Conservation (phyloP, 2,329 filamentous ascomycete genomes). For the Didymella exigua region DNA sequence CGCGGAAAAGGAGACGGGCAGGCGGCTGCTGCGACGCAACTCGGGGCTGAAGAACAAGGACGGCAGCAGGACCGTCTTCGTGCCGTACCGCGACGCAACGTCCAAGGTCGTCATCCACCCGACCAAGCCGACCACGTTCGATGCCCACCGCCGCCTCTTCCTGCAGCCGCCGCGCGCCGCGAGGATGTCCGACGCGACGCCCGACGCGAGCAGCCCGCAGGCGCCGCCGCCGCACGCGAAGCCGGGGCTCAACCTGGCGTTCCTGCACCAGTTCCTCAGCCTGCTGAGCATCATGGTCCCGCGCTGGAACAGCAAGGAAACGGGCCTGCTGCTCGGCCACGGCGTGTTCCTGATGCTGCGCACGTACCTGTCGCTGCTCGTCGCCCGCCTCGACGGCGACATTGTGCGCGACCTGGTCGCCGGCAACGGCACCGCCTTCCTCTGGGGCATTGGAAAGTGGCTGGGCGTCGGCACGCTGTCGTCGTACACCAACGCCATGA, state of each 20-base stretch:
- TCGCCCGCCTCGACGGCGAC: constrained; percentile 91
- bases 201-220: constrained; percentile 65
- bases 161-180: constrained; percentile 86
- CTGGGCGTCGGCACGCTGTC: constrained; percentile 90
- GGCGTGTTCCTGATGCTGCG: constrained; percentile 86
- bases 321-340: constrained; percentile 85
- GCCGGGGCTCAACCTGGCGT: constrained; percentile 91
- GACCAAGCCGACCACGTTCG: constrained; percentile 92
- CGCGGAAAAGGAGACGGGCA: constrained; percentile 81
- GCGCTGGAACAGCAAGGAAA: constrained; percentile 93
- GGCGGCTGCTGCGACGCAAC: constrained; percentile 83
- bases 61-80: constrained; percentile 91
- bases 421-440: constrained; percentile 85
- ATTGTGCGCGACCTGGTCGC: constrained; percentile 97
- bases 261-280: constrained; percentile 94
- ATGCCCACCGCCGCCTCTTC: constrained; percentile 92
- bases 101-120: constrained; percentile 89
- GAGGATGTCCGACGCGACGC: constrained; percentile 70
- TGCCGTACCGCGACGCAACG: constrained; percentile 85
- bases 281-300: constrained; percentile 98
- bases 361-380: constrained; percentile 91
- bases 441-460: constrained; percentile 93
- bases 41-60: constrained; percentile 94
- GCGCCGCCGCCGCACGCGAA: constrained; percentile 91
- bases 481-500: constrained; percentile 98